phyloP scores from a whole-genome alignment of 2,329 filamentous ascomycete genomes.

The Verticillium nonalfalfae region DNA sequence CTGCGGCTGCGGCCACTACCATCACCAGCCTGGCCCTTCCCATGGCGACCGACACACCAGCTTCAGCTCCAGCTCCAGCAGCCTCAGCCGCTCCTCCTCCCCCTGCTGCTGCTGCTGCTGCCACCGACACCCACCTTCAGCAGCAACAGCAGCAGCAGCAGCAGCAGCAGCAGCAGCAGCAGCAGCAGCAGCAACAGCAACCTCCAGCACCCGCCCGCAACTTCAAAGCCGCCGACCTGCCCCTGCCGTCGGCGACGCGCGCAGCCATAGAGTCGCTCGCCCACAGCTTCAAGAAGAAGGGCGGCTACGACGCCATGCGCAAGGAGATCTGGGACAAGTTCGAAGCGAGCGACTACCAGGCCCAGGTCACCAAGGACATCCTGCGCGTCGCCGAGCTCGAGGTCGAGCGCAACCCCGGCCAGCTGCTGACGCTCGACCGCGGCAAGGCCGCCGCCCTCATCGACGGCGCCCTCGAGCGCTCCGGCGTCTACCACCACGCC shows the following conservation, averaged over 20 bases:
- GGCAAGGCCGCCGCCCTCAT: conserved; percentile 69
- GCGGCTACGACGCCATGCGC: conserved; percentile 71
- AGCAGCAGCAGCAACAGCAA: not conserved
- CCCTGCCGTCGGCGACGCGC: conserved; percentile 65
- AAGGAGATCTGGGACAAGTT: conserved; percentile 74
- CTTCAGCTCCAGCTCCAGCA: not conserved
- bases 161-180: too few relatives aligned
- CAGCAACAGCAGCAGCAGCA: too few relatives aligned
- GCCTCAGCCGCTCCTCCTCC: not conserved
- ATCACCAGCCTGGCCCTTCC: not conserved
- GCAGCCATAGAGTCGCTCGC: conserved; percentile 68
- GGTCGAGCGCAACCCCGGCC: conserved; percentile 66
- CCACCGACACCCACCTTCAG: not conserved
- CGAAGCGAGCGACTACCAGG: conserved; percentile 63
- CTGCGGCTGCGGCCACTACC: not conserved
- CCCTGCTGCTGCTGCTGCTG: too few relatives aligned
- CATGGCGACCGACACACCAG: not conserved
- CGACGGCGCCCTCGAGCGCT: conserved; percentile 71
- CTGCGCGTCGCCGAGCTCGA: conserved; percentile 66
- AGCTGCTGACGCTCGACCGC: conserved; percentile 67
- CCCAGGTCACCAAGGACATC: conserved; percentile 58
- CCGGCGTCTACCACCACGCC: conserved; percentile 67
- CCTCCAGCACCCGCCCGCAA: conserved; percentile 27
- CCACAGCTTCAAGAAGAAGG: conserved; percentile 82
- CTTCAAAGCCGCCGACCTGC: conserved; percentile 69